Evolutionary conservation across 805 yeast genomes (phyloP), one percentile per base, ranked within the genome.

Genomic region (Schizosaccharomyces osmophilus): DNA sequence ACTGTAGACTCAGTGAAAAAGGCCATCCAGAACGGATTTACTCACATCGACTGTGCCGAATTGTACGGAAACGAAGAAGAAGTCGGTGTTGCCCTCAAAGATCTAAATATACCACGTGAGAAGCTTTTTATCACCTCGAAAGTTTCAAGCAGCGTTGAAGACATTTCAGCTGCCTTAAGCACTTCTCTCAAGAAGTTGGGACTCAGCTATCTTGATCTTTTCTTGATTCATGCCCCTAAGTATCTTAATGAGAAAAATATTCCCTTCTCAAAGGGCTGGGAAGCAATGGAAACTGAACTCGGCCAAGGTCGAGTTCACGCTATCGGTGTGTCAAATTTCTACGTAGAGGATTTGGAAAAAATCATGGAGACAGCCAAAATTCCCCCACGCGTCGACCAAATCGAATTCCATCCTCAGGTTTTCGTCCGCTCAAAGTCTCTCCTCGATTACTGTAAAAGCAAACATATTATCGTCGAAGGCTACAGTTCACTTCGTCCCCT

Each of bases 311-410:
- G 78, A 68, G 74, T 79, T 39, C 79, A 76, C 66, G 80, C 88
- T 26, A 78, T 86, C 69, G 95, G 95, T 65, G 85, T 86, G 55
- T 83, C 89, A 31, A 86, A 87, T 73, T 80, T 82, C 69, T 77
- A 86, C 19, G 72, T 63, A 13, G 17, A 19, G 29, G 61, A 64
- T 31, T 59, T 65, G 36, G 61, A 65, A 60, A 26, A 17, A 29
- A 36, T 65, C 17, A 11, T 60, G 43, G 29, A 48, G 9, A 54
- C 60, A 9, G 68, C 61, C 13, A 24, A 17, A 6, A 32, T 59
- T 5, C 41, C 26, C 13, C 61, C 61, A 6, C 32, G 55, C 13
- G 61, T 59, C 36, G 42, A 59, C 55, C 61, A 59, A 29, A 45
- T 59, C 13, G 61, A 59, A 41, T 59, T 42, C 24, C 61, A 59